A percentile compares a stretch with the other conserved stretches of the same genome.
phyloP scores from a whole-genome alignment of 768 basidiomycete genomes.

The Russula olivacea region DNA sequence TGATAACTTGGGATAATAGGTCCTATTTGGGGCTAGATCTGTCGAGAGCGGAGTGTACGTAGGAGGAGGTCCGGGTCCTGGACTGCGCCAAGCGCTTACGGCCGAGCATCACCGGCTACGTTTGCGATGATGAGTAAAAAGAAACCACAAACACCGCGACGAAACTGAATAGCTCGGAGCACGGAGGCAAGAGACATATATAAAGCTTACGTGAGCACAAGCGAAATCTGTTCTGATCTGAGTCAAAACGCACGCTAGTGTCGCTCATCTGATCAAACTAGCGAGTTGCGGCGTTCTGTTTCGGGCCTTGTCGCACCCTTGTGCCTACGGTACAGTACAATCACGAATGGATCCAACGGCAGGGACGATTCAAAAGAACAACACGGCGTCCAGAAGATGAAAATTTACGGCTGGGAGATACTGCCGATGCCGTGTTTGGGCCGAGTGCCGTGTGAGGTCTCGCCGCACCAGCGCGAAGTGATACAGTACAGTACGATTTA shows the following conservation, averaged over 20 bases:
- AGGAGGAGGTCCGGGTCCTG: neutral
- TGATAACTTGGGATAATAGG: neutral
- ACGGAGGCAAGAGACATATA: no score
- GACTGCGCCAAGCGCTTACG: neutral
- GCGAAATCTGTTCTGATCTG: neutral
- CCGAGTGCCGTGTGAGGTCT: neutral
- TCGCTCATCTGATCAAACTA: neutral
- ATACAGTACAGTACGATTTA: neutral
- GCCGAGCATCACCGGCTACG: neutral
- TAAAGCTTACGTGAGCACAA: neutral
- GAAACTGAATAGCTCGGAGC: no score
- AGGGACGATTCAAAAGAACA: neutral
- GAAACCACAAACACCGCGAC: neutral
- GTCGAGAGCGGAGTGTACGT: neutral
- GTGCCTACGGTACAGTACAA: neutral
- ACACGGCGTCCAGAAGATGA: neutral
- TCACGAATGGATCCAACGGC: neutral
- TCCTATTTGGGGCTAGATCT: slow-evolving; percentile 9
- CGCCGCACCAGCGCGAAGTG: neutral
- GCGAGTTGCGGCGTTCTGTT: neutral
- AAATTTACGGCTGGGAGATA: neutral
- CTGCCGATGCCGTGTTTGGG: neutral
- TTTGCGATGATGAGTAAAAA: no score
- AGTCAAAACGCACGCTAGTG: neutral
- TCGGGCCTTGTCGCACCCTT: neutral